phyloP scores from a whole-genome alignment of 768 basidiomycete genomes.

The Cubamyces lactineus region DNA sequence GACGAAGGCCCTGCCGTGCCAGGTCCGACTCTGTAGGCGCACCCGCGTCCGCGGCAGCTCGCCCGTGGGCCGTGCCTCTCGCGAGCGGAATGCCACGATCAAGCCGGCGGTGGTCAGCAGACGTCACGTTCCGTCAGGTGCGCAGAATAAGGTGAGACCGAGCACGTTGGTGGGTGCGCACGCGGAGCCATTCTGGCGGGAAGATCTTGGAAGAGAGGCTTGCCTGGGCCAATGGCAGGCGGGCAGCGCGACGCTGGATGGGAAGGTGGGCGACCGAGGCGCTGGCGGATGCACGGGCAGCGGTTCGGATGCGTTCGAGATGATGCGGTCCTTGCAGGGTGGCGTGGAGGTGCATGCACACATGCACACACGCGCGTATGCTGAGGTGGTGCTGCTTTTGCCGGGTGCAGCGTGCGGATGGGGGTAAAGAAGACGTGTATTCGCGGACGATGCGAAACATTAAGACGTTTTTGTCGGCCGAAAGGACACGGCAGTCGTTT shows the following conservation, averaged over 20 bases:
- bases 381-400: too few relatives aligned
- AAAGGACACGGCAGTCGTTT: too few relatives aligned
- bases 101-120: slow-evolving; percentile 15
- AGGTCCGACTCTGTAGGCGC: not conserved
- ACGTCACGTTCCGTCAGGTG: slow-evolving; percentile 17
- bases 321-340: not conserved
- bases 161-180: slow-evolving; percentile 13
- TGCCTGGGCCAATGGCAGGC: slow-evolving; percentile 1
- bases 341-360: too few relatives aligned
- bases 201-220: not conserved
- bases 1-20: not conserved
- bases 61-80: too few relatives aligned
- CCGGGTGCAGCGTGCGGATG: too few relatives aligned
- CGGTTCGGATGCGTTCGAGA: not conserved
- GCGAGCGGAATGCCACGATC: not conserved
- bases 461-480: too few relatives aligned
- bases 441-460: too few relatives aligned
- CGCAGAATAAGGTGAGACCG: slow-evolving; percentile 14
- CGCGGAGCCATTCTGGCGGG: not conserved
- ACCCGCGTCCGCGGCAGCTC: too few relatives aligned
- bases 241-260: not conserved
- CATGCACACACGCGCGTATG: too few relatives aligned
- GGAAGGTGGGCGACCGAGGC: not conserved
- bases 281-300: not conserved
- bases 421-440: too few relatives aligned